Conservation (phyloP, 495 filamentous ascomycete species). For the Daldinia concentrica region DNA sequence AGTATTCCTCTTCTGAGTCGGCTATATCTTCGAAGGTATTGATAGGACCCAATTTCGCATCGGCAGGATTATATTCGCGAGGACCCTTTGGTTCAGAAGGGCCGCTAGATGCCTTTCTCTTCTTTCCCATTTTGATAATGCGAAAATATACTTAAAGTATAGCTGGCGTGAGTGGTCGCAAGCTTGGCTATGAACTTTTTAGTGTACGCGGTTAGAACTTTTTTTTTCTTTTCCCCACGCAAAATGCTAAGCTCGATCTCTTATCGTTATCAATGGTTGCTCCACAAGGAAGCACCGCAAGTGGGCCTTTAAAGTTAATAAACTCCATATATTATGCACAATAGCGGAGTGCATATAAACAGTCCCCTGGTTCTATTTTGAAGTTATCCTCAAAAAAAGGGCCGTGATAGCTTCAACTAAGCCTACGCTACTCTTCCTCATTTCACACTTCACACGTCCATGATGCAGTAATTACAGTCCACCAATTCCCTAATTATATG, state of each 20-base stretch:
- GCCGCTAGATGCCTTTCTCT: constrained; percentile 74
- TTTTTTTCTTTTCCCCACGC: constrained; percentile 39
- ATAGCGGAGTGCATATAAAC: background rate
- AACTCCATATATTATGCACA: background rate
- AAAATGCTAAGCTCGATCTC: constrained; percentile 6
- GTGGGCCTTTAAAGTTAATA: background rate
- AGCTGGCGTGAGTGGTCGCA: background rate
- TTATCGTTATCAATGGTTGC: constrained; percentile 20
- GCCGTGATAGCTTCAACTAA: constrained; percentile 5
- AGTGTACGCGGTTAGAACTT: constrained; percentile 22
- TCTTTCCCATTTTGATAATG: constrained; percentile 73
- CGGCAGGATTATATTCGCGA: constrained; percentile 60
- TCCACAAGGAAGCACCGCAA: background rate
- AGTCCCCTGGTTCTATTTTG: background rate
- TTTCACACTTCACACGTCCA: background rate
- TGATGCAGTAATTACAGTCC: background rate
- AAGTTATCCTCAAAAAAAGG: background rate
- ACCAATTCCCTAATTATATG: background rate
- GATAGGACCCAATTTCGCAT: constrained; percentile 66
- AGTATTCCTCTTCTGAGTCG: constrained; percentile 92
- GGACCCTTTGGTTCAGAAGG: constrained; percentile 51
- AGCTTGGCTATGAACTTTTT: constrained; percentile 2
- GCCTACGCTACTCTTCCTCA: background rate
- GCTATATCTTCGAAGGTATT: constrained; percentile 84
- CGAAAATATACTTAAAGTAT: background rate